These are phyloP conservation scores for Helotiales sp. DNA, from an alignment of 2,329 filamentous ascomycete genomes.

Conservation along the genomic window DNA sequence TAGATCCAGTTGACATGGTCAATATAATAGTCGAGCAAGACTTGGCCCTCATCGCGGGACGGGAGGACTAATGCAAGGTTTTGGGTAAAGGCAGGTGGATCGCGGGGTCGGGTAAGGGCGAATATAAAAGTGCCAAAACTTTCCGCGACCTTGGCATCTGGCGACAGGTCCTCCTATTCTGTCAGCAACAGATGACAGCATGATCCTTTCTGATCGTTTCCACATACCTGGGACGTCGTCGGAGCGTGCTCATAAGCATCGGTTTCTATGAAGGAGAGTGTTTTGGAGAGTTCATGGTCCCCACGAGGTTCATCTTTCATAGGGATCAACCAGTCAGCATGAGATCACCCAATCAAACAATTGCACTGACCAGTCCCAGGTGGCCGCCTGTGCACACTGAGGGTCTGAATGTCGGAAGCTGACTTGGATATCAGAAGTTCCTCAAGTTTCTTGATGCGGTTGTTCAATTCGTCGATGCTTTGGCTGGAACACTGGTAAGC, in stretches of 20 bases:
- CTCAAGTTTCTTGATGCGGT: constrained; percentile 20
- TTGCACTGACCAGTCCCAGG: background rate
- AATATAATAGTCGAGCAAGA: constrained; percentile 22
- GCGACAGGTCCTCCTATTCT: background rate
- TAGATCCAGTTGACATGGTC: constrained; percentile 26
- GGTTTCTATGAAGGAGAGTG: constrained; percentile 18
- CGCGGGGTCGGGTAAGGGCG: constrained; percentile 6
- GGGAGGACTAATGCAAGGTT: constrained; percentile 17
- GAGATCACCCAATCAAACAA: background rate
- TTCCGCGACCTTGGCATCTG: constrained; percentile 10
- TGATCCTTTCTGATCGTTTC: background rate
- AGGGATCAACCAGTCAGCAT: background rate
- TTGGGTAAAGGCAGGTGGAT: constrained; percentile 4
- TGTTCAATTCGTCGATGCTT: constrained; percentile 19
- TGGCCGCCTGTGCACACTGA: background rate
- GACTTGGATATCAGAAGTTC: constrained; percentile 6
- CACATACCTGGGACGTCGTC: constrained; percentile 7
- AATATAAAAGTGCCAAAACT: constrained; percentile 20
- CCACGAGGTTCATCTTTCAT: background rate
- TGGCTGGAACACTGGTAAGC: constrained; percentile 8
- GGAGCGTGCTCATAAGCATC: constrained; percentile 23
- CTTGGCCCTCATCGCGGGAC: constrained; percentile 10
- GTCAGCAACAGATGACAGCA: background rate
- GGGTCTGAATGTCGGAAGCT: background rate
- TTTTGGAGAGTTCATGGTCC: constrained; percentile 15